phyloP scores from a whole-genome alignment of 2,329 filamentous ascomycete genomes.

The Tricladium varicosporioides region DNA sequence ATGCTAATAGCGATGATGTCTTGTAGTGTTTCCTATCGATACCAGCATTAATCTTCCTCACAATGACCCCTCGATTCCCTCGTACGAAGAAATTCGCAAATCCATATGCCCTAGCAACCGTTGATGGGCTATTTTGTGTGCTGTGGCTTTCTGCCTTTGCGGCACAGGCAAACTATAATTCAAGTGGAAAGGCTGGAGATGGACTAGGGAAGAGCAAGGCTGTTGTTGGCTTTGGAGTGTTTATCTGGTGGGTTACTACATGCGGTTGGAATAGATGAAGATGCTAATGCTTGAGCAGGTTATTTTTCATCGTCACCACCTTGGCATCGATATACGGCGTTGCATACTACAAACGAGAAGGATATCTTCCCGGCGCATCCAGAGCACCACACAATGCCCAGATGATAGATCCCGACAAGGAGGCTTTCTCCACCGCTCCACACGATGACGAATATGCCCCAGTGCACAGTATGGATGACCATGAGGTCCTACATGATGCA shows the following conservation, averaged over 20 bases:
- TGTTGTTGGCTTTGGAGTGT: conserved; percentile 60
- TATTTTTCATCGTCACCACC: conserved; percentile 54
- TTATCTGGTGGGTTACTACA: conserved; percentile 52
- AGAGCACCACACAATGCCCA: conserved; percentile 33
- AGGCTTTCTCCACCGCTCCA: conserved; percentile 66
- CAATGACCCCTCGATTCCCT: conserved; percentile 62
- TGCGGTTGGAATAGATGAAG: conserved; percentile 1
- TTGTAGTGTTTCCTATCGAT: conserved; percentile 62
- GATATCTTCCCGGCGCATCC: conserved; percentile 52
- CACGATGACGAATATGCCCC: conserved; percentile 66
- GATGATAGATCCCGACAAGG: conserved; percentile 66
- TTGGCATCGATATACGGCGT: conserved; percentile 59
- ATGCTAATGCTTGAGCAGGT: conserved; percentile 37
- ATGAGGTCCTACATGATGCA: conserved; percentile 17
- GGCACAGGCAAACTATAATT: conserved; percentile 63
- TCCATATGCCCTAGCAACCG: conserved; percentile 57
- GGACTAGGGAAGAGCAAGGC: conserved; percentile 61
- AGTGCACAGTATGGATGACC: conserved; percentile 46
- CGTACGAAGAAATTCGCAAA: conserved; percentile 61
- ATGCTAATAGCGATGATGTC: neutral
- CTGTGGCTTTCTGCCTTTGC: conserved; percentile 68
- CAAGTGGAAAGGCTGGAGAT: conserved; percentile 50
- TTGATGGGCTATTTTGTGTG: conserved; percentile 57
- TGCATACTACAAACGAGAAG: conserved; percentile 61
- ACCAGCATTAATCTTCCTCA: conserved; percentile 63